Conservation (phyloP, 345 rosid genomes). For the Eutrema japonicum region DNA sequence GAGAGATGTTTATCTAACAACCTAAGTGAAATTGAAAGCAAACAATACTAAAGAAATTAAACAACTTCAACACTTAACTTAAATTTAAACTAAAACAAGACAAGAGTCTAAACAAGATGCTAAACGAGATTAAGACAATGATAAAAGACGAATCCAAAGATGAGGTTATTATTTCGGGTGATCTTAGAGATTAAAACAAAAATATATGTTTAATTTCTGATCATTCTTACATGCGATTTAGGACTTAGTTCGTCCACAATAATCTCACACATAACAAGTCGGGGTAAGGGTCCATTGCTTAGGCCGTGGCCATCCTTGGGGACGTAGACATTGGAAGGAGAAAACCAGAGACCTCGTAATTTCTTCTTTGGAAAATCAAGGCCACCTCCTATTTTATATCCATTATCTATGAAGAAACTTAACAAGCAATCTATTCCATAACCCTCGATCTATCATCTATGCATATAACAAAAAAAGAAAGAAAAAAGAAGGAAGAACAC, state of each 20-base stretch:
- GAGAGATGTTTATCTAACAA: too few relatives aligned
- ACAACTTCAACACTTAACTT: too few relatives aligned
- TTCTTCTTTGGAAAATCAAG: conserved; percentile 83
- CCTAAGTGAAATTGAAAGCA: too few relatives aligned
- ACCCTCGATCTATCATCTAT: conserved; percentile 55
- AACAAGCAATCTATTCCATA: conserved; percentile 80
- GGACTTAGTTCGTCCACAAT: conserved; percentile 75
- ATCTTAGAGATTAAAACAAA: too few relatives aligned
- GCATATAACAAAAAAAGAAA: background rate
- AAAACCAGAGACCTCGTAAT: conserved; percentile 74
- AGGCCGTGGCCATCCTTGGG: conserved; percentile 55
- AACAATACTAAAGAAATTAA: too few relatives aligned
- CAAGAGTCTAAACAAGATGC: too few relatives aligned
- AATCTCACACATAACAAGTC: conserved; percentile 82
- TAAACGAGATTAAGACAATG: too few relatives aligned
- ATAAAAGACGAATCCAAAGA: too few relatives aligned
- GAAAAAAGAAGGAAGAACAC: too few relatives aligned
- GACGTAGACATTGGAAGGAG: conserved; percentile 59
- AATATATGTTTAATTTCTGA: too few relatives aligned
- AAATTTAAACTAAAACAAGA: too few relatives aligned
- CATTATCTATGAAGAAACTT: conserved; percentile 71
- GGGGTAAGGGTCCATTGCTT: conserved; percentile 69
- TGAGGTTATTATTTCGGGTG: background rate
- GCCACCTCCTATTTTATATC: conserved; percentile 58
- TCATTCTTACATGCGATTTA: conserved; percentile 61